Percentiles rank a stretch among this genome's conserved stretches.
phyloP scores from a whole-genome alignment of 139 green algal species.

The Limnomonas spitsbergensis region DNA sequence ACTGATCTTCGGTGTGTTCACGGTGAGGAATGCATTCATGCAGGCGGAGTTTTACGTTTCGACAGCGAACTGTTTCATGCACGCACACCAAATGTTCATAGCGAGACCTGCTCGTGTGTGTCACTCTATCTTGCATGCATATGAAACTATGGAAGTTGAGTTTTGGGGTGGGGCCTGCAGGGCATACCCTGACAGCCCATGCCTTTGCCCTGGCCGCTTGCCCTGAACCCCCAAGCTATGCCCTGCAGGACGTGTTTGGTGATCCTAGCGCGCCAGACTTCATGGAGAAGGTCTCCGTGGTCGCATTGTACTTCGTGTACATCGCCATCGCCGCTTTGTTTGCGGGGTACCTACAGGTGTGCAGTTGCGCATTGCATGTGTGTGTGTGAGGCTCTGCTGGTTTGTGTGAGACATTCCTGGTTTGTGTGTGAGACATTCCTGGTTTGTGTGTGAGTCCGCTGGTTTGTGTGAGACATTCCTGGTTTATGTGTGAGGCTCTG shows the following conservation, averaged over 20 bases:
- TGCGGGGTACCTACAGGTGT: conserved; percentile 1
- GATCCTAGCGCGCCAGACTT: neutral
- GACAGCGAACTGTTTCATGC: neutral
- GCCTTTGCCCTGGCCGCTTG: neutral
- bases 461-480: too few relatives aligned
- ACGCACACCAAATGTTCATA: too few relatives aligned
- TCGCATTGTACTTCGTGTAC: conserved; percentile 18
- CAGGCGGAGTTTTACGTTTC: neutral
- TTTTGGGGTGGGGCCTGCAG: too few relatives aligned
- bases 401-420: neutral
- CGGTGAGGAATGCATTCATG: neutral
- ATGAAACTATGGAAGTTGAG: too few relatives aligned
- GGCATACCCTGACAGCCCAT: neutral
- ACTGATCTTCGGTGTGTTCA: conserved; percentile 10
- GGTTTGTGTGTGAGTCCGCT: too few relatives aligned
- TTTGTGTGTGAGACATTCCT: too few relatives aligned
- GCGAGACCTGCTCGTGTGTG: neutral
- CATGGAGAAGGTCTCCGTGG: neutral
- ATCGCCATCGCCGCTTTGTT: neutral
- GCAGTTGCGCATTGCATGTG: neutral
- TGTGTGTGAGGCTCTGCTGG: neutral
- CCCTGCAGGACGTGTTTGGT: conserved; percentile 10
- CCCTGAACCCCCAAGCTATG: neutral
- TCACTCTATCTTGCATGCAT: neutral
- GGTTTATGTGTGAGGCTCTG: too few relatives aligned